Percentiles rank a stretch among this genome's conserved stretches.
Conservation (phyloP, 306 rosid species). For the Fragaria vesca region DNA sequence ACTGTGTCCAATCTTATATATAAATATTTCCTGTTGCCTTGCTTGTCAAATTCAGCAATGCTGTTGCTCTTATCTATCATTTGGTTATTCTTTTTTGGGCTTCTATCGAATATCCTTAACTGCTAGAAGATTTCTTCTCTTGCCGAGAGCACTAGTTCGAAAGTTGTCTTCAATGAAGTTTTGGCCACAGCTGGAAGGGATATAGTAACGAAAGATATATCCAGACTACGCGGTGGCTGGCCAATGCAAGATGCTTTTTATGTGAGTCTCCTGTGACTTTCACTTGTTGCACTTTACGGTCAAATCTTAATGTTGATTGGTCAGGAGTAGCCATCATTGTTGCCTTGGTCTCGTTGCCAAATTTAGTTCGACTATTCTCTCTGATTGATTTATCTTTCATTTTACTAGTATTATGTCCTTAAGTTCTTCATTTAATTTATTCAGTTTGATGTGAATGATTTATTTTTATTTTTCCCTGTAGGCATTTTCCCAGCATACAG, state of each 20-base stretch:
- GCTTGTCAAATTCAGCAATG: too few species aligned
- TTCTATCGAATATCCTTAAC: slow-evolving; percentile 49
- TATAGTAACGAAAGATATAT: slow-evolving; percentile 81
- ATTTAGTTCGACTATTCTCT: background rate
- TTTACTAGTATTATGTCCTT: background rate
- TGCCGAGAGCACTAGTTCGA: slow-evolving; percentile 84
- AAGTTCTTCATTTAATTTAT: background rate
- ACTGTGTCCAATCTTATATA: too few species aligned
- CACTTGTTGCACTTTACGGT: background rate
- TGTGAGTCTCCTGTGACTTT: slow-evolving; percentile 52
- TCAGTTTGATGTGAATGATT: background rate
- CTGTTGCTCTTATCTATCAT: too few species aligned
- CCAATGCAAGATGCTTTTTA: slow-evolving; percentile 95
- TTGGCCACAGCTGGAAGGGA: slow-evolving; percentile 90
- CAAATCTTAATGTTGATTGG: background rate
- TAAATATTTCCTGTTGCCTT: too few species aligned
- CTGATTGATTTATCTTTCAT: background rate
- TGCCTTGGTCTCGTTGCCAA: background rate
- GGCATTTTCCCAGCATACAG: slow-evolving; percentile 93
- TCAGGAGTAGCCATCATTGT: background rate
- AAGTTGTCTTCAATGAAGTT: slow-evolving; percentile 83
- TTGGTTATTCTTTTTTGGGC: background rate
- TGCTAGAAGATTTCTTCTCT: slow-evolving; percentile 69
- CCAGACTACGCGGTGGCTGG: slow-evolving; percentile 97
- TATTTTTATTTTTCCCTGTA: slow-evolving; percentile 29